A percentile compares a stretch with the other conserved stretches of the same genome.
Evolutionary conservation across 768 basidiomycete species (phyloP).

Genomic region (Macrolepiota albuminosa): DNA sequence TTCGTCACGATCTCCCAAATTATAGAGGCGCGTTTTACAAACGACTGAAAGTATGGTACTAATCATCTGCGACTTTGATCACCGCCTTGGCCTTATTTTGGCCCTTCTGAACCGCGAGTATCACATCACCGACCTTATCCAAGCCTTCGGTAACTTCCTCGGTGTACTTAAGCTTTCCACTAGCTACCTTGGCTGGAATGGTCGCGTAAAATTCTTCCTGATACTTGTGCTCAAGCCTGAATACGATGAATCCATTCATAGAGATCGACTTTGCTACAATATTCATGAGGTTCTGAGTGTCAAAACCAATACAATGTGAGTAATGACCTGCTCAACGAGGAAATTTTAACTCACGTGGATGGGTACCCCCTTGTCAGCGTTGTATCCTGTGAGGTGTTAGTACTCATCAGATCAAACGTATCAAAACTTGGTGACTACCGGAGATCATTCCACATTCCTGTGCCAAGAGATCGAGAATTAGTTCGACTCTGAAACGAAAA

Average conservation of each 20-base stretch:
- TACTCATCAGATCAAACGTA: background rate
- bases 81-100: conserved; percentile 23
- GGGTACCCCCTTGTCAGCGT: conserved; percentile 20
- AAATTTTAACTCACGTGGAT: conserved; percentile 20
- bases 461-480: background rate
- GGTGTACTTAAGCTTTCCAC: conserved; percentile 39
- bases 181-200: conserved; percentile 34
- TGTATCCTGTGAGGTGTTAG: conserved; percentile 20
- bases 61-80: conserved; percentile 22
- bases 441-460: conserved; percentile 38
- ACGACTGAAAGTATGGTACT: background rate
- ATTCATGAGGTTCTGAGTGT: conserved; percentile 30
- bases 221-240: conserved; percentile 28
- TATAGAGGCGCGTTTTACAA: background rate
- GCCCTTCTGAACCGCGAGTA: conserved; percentile 27
- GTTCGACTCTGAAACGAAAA: background rate
- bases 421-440: conserved; percentile 6
- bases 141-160: conserved; percentile 45
- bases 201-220: conserved; percentile 33
- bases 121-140: conserved; percentile 30
- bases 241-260: conserved; percentile 33
- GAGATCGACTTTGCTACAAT: conserved; percentile 37
- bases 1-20: background rate
- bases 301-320: background rate
- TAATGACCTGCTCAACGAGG: background rate